Evolutionary conservation across 108 stramenopile species (phyloP), one percentile per base, ranked within the genome.

Genomic region (Seminavis robusta): DNA sequence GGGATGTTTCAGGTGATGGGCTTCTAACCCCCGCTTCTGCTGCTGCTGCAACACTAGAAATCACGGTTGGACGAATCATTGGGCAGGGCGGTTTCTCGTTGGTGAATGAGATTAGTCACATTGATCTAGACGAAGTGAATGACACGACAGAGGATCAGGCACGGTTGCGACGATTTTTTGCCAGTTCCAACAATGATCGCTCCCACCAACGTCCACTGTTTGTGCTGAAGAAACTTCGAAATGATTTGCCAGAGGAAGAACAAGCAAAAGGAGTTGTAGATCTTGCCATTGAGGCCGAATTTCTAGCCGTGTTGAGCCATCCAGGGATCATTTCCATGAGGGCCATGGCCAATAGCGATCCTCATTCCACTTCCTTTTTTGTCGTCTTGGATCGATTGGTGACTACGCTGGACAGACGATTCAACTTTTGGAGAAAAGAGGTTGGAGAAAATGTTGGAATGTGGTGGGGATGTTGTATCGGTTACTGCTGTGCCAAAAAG

Each of bases 271-370:
- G 92, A 30, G 71, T 93, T 37, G 72, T 86, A 16, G 92, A 93
- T 71, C 55, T 93, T 28, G 92, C 92, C 21, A 86, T 93, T 44
- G 92, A 93, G 48, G 83, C 92, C 7, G 81, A 83, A 51, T 89
- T 93, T 39, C 63, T 93, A 0, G 27, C 59, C 0, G 66, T 66
- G 0, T 56, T 93, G 36, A 49, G 54, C 8, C 92, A 93, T 59
- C 79, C 81, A 8, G 83, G 88, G 65, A 88, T 93, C 33, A 73
- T 93, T 37, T 69, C 79, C 10, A 77, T 93, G 66, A 62, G 83
- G 13, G 91, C 84, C 23, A 61, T 71, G 32, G 83, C 91, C 38
- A 89, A 87, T 60, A 85, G 83, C 15, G 87, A 92, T 56, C 91
- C 91, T 13, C 67, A 83, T 16, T 87, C 89, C 60, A 55, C 70